Percentiles rank a stretch among this genome's conserved stretches.
These are phyloP conservation scores for Russula brevipes DNA, from an alignment of 768 basidiomycete species.

Conservation along the genomic window DNA sequence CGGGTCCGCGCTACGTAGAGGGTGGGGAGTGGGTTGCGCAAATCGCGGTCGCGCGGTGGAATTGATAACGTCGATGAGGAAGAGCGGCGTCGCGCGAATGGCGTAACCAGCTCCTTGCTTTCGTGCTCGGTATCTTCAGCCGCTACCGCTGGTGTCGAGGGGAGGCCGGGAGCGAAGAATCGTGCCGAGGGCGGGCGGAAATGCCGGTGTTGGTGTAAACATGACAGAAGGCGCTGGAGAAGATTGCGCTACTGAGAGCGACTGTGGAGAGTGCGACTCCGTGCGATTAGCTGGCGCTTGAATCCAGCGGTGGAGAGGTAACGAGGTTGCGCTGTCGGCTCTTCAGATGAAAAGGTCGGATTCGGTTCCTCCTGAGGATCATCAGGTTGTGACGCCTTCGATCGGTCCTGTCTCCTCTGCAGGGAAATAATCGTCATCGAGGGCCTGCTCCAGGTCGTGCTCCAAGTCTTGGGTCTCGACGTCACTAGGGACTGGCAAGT, in stretches of 20 bases:
- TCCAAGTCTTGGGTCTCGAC: conserved; percentile 9
- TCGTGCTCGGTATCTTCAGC: conserved; percentile 24
- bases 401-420: neutral
- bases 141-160: conserved; percentile 15
- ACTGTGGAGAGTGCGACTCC: conserved; percentile 33
- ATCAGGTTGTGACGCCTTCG: neutral
- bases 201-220: conserved; percentile 67
- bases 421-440: neutral
- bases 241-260: conserved; percentile 41
- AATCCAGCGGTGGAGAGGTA: conserved; percentile 10
- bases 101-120: conserved; percentile 50
- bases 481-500: conserved; percentile 16
- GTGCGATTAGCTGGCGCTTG: neutral
- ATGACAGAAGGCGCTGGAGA: conserved; percentile 53
- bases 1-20: conserved; percentile 30
- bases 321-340: conserved; percentile 26
- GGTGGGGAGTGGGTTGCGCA: conserved; percentile 59
- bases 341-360: conserved; percentile 72
- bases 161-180: conserved; percentile 39
- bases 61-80: conserved; percentile 79
- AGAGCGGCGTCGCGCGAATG: conserved; percentile 67
- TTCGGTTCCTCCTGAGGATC: conserved; percentile 33
- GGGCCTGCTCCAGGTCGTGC: conserved; percentile 12
- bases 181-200: conserved; percentile 57
- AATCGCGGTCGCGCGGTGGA: conserved; percentile 74